Percentiles rank a stretch among this genome's conserved stretches.
These are phyloP conservation scores for Malus sylvestris DNA, from an alignment of 306 rosid species.

Conservation along the genomic window DNA sequence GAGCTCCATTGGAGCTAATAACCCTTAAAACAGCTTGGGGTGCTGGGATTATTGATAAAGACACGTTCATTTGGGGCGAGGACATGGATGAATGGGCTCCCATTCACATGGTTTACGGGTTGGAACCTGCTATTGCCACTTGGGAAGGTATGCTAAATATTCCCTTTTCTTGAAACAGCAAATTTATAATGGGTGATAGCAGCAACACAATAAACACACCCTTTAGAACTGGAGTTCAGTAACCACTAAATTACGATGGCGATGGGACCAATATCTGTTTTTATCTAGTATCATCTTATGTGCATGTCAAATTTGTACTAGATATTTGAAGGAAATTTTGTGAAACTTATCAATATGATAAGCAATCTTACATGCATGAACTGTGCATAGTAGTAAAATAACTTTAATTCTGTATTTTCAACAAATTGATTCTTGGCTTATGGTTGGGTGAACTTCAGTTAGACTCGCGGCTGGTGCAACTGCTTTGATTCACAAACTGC, in stretches of 20 bases:
- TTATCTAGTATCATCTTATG: not conserved
- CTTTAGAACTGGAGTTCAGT: not conserved
- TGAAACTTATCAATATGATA: not conserved
- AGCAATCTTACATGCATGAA: not conserved
- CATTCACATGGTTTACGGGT: slow-evolving; percentile 87
- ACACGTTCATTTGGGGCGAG: slow-evolving; percentile 97
- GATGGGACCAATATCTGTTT: not conserved
- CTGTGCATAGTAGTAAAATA: not conserved
- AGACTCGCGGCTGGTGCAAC: slow-evolving; percentile 78
- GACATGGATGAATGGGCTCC: slow-evolving; percentile 99
- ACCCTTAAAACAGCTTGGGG: slow-evolving; percentile 88
- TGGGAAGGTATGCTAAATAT: slow-evolving; percentile 67
- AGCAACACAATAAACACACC: no score
- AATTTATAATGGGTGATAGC: not conserved
- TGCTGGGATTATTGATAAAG: slow-evolving; percentile 81
- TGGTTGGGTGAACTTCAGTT: slow-evolving; percentile 36
- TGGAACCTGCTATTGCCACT: slow-evolving; percentile 91
- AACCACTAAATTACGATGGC: not conserved
- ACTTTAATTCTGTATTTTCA: not conserved
- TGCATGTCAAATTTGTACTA: not conserved
- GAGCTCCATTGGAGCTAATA: slow-evolving; percentile 75
- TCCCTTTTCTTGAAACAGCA: not conserved
- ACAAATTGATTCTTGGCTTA: slow-evolving; percentile 26
- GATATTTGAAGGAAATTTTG: no score
- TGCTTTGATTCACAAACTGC: slow-evolving; percentile 80